Percentiles rank a stretch among this genome's conserved stretches.
Conservation (phyloP, 805 yeast species). For the Hermanozyma aechmeae region DNA sequence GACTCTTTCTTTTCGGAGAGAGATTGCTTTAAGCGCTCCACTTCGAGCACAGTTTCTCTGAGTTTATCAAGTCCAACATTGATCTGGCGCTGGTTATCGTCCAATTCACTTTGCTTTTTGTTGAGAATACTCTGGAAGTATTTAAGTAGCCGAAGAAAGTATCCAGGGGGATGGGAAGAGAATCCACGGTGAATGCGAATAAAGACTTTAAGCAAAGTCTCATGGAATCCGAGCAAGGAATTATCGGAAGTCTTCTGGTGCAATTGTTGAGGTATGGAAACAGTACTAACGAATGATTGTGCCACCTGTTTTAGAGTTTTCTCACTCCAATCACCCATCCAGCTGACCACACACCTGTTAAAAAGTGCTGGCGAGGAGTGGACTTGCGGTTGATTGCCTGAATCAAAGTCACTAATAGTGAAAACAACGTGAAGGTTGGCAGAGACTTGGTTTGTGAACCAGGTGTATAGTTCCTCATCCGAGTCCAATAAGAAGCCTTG, state of each 20-base stretch:
- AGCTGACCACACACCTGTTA: slow-evolving; percentile 79
- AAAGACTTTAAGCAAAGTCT: slow-evolving; percentile 36
- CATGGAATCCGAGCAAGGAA: slow-evolving; percentile 45
- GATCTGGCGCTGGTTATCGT: slow-evolving; percentile 62
- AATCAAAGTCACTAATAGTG: slow-evolving; percentile 45
- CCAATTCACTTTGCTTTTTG: slow-evolving; percentile 39
- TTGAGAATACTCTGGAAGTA: slow-evolving; percentile 2
- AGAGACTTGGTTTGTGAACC: slow-evolving; percentile 67
- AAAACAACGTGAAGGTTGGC: slow-evolving; percentile 76
- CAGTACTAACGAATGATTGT: slow-evolving; percentile 20
- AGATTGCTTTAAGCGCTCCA: slow-evolving; percentile 45
- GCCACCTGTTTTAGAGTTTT: slow-evolving; percentile 45
- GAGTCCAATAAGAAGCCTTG: slow-evolving; percentile 60
- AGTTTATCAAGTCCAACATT: slow-evolving; percentile 66
- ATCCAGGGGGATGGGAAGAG: too few species aligned
- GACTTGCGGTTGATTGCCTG: slow-evolving; percentile 31
- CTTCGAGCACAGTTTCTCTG: slow-evolving; percentile 68
- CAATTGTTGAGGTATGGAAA: too few species aligned
- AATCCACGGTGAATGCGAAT: too few species aligned
- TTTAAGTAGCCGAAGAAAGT: background rate
- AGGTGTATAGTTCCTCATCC: slow-evolving; percentile 57
- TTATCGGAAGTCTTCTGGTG: too few species aligned
- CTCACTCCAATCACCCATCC: slow-evolving; percentile 81
- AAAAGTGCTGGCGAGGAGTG: slow-evolving; percentile 81
- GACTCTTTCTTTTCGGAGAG: slow-evolving; percentile 44